Evolutionary conservation across 495 filamentous ascomycete genomes (phyloP), one percentile per base, ranked within the genome.

Genomic region (Viridothelium virens): DNA sequence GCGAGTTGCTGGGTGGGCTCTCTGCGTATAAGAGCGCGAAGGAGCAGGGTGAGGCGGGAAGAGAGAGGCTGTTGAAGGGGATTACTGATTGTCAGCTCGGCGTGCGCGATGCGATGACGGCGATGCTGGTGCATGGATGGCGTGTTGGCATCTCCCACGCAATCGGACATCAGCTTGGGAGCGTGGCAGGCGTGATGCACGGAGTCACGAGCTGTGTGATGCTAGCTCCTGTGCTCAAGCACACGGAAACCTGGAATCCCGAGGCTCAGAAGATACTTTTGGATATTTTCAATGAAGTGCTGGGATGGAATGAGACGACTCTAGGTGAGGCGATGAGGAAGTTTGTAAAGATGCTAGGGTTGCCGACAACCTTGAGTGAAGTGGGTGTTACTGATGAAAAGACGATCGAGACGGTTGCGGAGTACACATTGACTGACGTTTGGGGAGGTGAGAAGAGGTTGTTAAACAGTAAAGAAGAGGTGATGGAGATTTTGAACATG

Each of bases 131-230:
- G 74, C 53, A 73, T 72, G 81, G 80, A 4, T 77, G 84, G 39
- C 75, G 83, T 18, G 63, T 85, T 69, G 85, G 84, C 14, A 84
- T 83, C 10, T 85, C 83, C 65, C 86, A 89, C 74, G 87, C 81
- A 0, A 88, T 88, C 71, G 86, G 87, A 10, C 86, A 88, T 73
- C 86, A 88, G 73, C 78, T 88, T 0, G 86, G 86, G 10, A 85
- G 85, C 0, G 70, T 87, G 7, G 63, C 63, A 11, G 86, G 85
- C 1, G 85, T 87, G 12, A 83, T 81, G 3, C 86, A 89, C 69
- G 86, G 85, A 41, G 84, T 87, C 73, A 89, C 86, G 36, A 87
- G 82, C 70, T 88, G 85, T 67, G 81, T 89, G 41, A 77, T 88
- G 61, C 74, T 88, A 36, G 85, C 85, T 4, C 80, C 79, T 5